Conservation (phyloP, 345 rosid genomes). For the Aurinia saxatilis region DNA sequence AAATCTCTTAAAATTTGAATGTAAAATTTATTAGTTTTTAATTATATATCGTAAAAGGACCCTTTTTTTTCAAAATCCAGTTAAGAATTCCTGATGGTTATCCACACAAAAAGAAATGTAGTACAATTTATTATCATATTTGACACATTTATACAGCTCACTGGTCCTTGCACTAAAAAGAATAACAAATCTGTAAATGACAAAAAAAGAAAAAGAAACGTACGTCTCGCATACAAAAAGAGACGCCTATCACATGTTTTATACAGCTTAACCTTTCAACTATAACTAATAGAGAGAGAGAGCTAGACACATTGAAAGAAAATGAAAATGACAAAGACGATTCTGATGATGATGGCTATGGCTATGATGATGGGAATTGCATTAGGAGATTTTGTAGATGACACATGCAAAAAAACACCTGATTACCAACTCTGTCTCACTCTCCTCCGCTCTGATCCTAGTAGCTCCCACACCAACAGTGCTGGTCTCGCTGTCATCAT, state of each 20-base stretch:
- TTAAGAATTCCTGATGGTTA: too few species aligned
- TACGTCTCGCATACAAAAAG: not conserved
- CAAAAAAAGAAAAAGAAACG: not conserved
- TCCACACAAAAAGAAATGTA: too few species aligned
- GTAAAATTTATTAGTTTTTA: too few species aligned
- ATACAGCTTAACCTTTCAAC: not conserved
- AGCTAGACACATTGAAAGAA: too few species aligned
- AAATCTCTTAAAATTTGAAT: too few species aligned
- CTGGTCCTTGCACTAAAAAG: too few species aligned
- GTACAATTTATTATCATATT: too few species aligned
- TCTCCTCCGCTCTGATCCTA: constrained; percentile 29
- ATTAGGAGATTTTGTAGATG: not conserved
- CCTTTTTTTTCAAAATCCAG: too few species aligned
- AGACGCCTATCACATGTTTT: not conserved
- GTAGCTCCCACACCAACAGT: constrained; percentile 27
- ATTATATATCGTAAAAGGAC: too few species aligned
- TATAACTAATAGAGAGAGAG: not conserved
- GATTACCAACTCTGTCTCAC: constrained; percentile 24
- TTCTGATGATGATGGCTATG: not conserved
- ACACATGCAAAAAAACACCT: constrained; percentile 32
- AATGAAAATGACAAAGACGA: not conserved
- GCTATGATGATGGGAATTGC: constrained; percentile 5
- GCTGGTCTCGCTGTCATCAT: constrained; percentile 27
- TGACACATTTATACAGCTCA: too few species aligned
- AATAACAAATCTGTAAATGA: not conserved